Evolutionary conservation across 805 yeast species (phyloP).

Genomic region (Nakazawaea anatomiae): DNA sequence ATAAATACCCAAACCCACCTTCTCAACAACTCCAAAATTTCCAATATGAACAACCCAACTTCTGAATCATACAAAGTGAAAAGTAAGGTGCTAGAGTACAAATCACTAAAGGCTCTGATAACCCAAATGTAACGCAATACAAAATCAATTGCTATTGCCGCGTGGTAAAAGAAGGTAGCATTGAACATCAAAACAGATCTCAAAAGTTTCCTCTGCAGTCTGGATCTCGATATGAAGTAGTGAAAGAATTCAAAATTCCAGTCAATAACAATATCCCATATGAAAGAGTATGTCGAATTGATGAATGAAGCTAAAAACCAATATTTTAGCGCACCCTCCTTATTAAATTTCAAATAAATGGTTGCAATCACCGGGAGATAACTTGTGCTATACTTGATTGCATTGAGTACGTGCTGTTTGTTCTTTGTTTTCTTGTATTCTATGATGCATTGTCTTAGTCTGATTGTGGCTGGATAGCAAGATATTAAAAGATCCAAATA

Average conservation of each 20-base stretch:
- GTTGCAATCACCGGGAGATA: slow-evolving; percentile 44
- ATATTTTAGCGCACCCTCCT: slow-evolving; percentile 20
- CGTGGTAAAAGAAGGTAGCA: slow-evolving; percentile 37
- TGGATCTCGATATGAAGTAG: slow-evolving; percentile 15
- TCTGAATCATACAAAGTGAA: slow-evolving; percentile 34
- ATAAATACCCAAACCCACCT: slow-evolving; percentile 88
- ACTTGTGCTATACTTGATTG: slow-evolving; percentile 67
- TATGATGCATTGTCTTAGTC: slow-evolving; percentile 74
- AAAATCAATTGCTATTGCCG: slow-evolving; percentile 57
- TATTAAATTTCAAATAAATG: slow-evolving; percentile 19
- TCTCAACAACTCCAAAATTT: slow-evolving; percentile 70
- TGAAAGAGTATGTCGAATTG: slow-evolving; percentile 72
- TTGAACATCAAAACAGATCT: slow-evolving; percentile 27
- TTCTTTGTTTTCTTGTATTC: slow-evolving; percentile 55
- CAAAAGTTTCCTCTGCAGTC: slow-evolving; percentile 16
- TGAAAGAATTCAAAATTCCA: slow-evolving; percentile 70
- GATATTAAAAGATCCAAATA: slow-evolving; percentile 25
- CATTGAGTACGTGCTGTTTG: slow-evolving; percentile 57
- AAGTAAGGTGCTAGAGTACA: slow-evolving; percentile 12
- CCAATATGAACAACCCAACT: slow-evolving; percentile 60
- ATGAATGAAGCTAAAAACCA: slow-evolving; percentile 44
- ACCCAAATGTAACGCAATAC: slow-evolving; percentile 74
- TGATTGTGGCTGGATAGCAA: slow-evolving; percentile 59
- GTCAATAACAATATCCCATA: slow-evolving; percentile 89
- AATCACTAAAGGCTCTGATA: slow-evolving; percentile 34